Percentiles rank a stretch among this genome's conserved stretches.
Evolutionary conservation across 2,329 filamentous ascomycete genomes (phyloP).

Genomic region (Aspergillus persii): DNA sequence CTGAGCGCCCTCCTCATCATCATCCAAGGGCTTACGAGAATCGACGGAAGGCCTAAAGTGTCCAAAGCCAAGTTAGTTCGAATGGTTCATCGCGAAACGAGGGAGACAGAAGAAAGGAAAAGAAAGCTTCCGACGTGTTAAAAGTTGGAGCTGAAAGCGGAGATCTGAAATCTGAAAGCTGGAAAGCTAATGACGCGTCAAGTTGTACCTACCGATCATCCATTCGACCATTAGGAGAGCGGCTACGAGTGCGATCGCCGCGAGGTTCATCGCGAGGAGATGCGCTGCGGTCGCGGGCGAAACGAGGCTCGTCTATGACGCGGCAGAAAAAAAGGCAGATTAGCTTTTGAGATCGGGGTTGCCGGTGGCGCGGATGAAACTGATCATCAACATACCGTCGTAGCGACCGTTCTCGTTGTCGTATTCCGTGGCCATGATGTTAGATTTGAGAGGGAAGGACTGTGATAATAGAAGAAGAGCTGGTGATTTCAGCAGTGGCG

Average conservation of each 20-base stretch:
- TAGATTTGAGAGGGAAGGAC: conserved; percentile 17
- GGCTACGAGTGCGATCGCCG: conserved; percentile 59
- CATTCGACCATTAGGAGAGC: conserved; percentile 60
- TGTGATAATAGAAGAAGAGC: conserved; percentile 22
- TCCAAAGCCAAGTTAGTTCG: conserved; percentile 1
- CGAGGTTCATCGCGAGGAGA: conserved; percentile 60
- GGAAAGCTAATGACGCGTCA: background rate
- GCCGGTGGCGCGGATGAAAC: conserved; percentile 9
- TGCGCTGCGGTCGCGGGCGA: conserved; percentile 65
- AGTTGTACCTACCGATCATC: conserved; percentile 48
- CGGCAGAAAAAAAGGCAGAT: conserved; percentile 11
- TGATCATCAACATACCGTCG: conserved; percentile 52
- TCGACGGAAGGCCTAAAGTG: conserved; percentile 45
- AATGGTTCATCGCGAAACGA: background rate
- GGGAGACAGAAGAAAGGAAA: background rate
- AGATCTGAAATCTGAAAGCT: background rate
- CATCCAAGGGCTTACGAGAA: conserved; percentile 44
- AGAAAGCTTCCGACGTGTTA: background rate
- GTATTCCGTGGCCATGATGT: conserved; percentile 54
- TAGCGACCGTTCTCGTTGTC: conserved; percentile 65
- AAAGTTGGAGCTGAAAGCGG: no score
- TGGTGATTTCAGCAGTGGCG: background rate
- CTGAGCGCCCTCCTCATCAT: conserved; percentile 71
- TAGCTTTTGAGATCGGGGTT: conserved; percentile 12
- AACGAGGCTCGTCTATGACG: conserved; percentile 58